Conservation (phyloP, 2,329 filamentous ascomycete genomes). For the Dactylellina leptospora region DNA sequence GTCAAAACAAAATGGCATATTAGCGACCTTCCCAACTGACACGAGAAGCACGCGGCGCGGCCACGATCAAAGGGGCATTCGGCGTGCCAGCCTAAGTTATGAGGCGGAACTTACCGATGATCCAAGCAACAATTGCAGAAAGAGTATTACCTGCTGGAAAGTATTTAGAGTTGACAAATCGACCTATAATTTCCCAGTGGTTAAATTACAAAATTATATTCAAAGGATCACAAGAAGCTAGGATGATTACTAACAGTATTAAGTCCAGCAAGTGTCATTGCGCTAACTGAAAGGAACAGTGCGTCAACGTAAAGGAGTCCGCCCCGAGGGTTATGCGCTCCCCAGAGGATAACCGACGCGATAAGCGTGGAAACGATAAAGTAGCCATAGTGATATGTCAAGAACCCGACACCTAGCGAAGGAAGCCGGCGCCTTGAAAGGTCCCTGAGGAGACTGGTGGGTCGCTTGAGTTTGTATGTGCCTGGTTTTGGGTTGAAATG, state of each 20-base stretch:
- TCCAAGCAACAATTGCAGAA: conserved; percentile 72
- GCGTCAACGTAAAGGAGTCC: conserved; percentile 69
- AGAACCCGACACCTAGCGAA: conserved; percentile 45
- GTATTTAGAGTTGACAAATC: conserved; percentile 65
- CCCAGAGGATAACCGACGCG: conserved; percentile 49
- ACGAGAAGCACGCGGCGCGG: too few species aligned
- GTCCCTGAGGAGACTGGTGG: conserved; percentile 33
- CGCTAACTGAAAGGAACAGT: conserved; percentile 73
- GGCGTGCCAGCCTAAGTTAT: neutral
- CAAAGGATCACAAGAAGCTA: neutral
- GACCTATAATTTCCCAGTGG: conserved; percentile 43
- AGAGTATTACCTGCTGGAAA: conserved; percentile 74
- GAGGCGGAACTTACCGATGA: conserved; percentile 65
- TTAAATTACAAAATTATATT: conserved; percentile 30
- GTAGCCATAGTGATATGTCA: conserved; percentile 50
- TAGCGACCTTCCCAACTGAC: too few species aligned
- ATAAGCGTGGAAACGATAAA: conserved; percentile 49
- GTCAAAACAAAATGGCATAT: too few species aligned
- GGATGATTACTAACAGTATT: conserved; percentile 68
- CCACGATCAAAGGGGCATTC: too few species aligned
- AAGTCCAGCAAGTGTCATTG: conserved; percentile 73
- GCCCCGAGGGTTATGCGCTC: conserved; percentile 34
- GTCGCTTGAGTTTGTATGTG: conserved; percentile 51
- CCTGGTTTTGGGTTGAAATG: conserved; percentile 23
- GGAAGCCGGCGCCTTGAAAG: conserved; percentile 23